Evolutionary conservation across 805 yeast species (phyloP).

Genomic region (Saturnispora dispora): DNA sequence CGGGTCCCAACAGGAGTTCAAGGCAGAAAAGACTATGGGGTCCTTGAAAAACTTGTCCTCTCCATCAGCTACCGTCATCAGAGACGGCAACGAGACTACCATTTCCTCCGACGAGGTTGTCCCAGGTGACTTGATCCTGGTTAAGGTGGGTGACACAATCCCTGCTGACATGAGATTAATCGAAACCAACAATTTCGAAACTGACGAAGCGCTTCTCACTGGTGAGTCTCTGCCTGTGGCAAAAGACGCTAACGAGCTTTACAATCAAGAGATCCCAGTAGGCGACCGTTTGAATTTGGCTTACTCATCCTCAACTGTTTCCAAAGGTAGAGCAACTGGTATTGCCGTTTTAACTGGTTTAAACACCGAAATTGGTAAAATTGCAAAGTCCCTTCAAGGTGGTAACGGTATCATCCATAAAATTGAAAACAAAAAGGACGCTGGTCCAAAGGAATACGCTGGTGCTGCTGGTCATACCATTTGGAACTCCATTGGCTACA

Average conservation of each 20-base stretch:
- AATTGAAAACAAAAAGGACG: constrained; percentile 35
- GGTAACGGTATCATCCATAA: constrained; percentile 31
- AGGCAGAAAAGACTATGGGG: constrained; percentile 75
- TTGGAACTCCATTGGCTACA: constrained; percentile 50
- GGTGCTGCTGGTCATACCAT: constrained; percentile 39
- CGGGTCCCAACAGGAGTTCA: constrained; percentile 62
- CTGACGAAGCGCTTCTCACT: constrained; percentile 81
- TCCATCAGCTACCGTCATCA: constrained; percentile 59
- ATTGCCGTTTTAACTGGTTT: constrained; percentile 62
- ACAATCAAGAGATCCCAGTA: constrained; percentile 40
- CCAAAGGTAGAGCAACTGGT: constrained; percentile 70
- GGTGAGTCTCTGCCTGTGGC: constrained; percentile 80
- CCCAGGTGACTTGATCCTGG: constrained; percentile 61
- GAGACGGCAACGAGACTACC: constrained; percentile 49
- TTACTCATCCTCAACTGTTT: constrained; percentile 55
- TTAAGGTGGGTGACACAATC: constrained; percentile 63
- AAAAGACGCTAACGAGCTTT: constrained; percentile 39
- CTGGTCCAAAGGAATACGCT: constrained; percentile 38
- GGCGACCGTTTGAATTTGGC: constrained; percentile 73
- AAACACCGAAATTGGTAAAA: constrained; percentile 63
- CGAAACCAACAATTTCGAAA: constrained; percentile 54
- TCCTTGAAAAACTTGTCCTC: constrained; percentile 58
- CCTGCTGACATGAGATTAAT: constrained; percentile 66
- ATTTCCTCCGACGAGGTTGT: constrained; percentile 57
- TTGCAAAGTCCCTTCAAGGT: constrained; percentile 50